Evolutionary conservation across 2,329 filamentous ascomycete genomes (phyloP), one percentile per base, ranked within the genome.

Genomic region (Alternaria rosae): DNA sequence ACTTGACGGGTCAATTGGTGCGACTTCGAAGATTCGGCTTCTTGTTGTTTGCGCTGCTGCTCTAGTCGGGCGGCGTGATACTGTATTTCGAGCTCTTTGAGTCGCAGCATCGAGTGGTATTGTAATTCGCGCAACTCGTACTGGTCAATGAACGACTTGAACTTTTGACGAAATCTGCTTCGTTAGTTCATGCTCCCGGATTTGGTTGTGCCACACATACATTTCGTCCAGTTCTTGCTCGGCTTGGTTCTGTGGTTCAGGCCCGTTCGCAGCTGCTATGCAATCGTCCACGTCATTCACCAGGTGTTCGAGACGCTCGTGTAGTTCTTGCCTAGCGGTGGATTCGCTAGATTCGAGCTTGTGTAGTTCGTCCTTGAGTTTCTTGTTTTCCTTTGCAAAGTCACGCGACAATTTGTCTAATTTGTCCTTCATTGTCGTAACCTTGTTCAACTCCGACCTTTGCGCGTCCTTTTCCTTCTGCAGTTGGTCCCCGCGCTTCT

Each of bases 401-500:
- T 99, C 95, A 59, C 95, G 86, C 73, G 94, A 97, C 30, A 99
- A 85, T 78, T 98, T 99, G 81, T 99, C 95, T 47, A 99, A 84
- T 81, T 98, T 98, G 79, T 98, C 94, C 79, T 97, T 97, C 76
- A 98, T 88, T 1, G 90, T 91, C 20, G 92, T 90, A 21, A 94
- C 94, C 82, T 97, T 97, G 81, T 89, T 94, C 58, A 97, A 85
- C 78, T 99, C 95, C 48, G 90, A 91, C 71, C 93, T 89, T 59
- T 91, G 91, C 69, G 92, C 89, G 77, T 99, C 95, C 79, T 97
- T 96, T 74, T 99, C 95, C 79, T 98, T 99, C 80, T 99, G 95
- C 57, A 99, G 81, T 74, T 93, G 91, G 78, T 99, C 95, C 25
- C 92, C 92, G 23, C 93, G 91, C 80, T 97, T 97, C 85, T 97